Base-by-base conservation (phyloP, 768 basidiomycete species). In the Pleurotus tuoliensis region DNA sequence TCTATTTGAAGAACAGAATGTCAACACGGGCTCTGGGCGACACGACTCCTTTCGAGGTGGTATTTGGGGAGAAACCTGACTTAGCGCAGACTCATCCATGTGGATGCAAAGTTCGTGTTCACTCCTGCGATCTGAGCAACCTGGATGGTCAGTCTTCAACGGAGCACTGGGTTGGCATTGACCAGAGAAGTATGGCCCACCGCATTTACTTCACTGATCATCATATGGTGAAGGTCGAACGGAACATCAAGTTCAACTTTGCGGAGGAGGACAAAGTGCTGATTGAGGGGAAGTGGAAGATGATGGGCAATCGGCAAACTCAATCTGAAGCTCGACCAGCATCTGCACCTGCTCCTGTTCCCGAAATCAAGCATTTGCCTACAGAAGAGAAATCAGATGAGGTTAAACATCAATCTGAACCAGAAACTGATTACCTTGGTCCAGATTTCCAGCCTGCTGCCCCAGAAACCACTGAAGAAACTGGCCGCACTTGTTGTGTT, bases 161-260 rank as follows among this genome's bases (percentile, higher is more conserved):
- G 48, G 73, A 66, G 11, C 46, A 61, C 3, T 78, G 70, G 67
- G 48, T 78, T 3, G 75, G 77, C n/a, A 62, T 68, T 55, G 67
- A 72, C 48, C 57, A 64, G 3, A 56, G 65, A 22, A 68, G 66
- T 24, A 67, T 69, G 9, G 74, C 63, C 0, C 65, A 68, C 39
- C 53, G 65, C 3, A 62, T 76, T 12, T 76, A 74, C 55, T 77
- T 69, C 70, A 66, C 67, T 0, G 56, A 62, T 15, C 66, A 59
- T 15, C 60, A 56, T 2, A 41, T 60, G 1, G 56, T 73, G 2
- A 58, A 61, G 2, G 61, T 69, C 20, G 65, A 73, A 45, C 57
- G 63, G 2, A 68, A 66, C 47, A 56, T 73, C 22, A 61, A 20
- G 8, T 61, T 61, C 24, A 51, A 40, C 43, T 44, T 56, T n/a